These are phyloP conservation scores for Plasmodium fragile DNA, from an alignment of 169 alveolate genomes.

Conservation along the genomic window DNA sequence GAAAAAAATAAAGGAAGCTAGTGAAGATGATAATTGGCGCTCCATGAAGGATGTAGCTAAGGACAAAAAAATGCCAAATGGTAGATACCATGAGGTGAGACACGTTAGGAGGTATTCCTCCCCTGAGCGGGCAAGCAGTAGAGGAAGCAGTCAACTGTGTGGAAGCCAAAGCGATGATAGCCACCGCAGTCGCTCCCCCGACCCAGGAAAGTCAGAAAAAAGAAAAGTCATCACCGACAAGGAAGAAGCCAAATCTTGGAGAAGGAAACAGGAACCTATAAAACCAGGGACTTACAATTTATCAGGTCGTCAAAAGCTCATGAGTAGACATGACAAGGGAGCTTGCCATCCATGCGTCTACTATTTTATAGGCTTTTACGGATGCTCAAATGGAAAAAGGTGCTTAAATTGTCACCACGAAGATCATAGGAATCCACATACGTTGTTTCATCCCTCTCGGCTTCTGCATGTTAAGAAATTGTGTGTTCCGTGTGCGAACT, in stretches of 20 bases:
- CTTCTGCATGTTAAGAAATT: constrained; percentile 14
- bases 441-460: constrained; percentile 25
- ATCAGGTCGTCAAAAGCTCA: not conserved
- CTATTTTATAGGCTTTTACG: constrained; percentile 23
- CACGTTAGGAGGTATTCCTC: not conserved
- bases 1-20: not conserved
- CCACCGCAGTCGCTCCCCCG: not conserved
- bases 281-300: not conserved
- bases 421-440: constrained; percentile 19
- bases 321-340: constrained; percentile 31
- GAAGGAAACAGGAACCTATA: not conserved
- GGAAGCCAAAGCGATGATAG: not conserved
- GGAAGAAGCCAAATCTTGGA: not conserved
- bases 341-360: constrained; percentile 30
- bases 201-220: not conserved
- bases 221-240: not conserved
- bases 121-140: not conserved
- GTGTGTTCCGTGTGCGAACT: constrained; percentile 9
- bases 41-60: not conserved
- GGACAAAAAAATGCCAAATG: not conserved
- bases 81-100: not conserved
- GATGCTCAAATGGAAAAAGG: constrained; percentile 13
- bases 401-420: constrained; percentile 40
- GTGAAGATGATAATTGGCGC: not conserved
- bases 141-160: not conserved